Percentiles rank a stretch among this genome's conserved stretches.
Evolutionary conservation across 148 eudicot species (phyloP).

Genomic region (Silene latifolia): DNA sequence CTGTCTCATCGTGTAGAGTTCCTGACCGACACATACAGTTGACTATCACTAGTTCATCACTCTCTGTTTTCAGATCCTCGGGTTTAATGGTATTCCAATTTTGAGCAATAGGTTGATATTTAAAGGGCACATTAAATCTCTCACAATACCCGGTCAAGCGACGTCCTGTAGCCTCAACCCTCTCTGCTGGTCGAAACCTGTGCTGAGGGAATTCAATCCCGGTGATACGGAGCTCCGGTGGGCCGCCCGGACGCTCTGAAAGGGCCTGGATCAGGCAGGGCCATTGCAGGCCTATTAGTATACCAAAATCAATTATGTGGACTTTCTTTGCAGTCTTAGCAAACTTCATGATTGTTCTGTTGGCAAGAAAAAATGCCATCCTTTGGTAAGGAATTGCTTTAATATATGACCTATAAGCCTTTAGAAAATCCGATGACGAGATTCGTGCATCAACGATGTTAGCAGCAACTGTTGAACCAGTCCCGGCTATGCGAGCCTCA

Average conservation of each 20-base stretch:
- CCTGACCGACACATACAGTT: constrained; percentile 38
- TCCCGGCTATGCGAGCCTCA: constrained; percentile 51
- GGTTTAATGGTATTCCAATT: constrained; percentile 35
- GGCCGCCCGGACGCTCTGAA: constrained; percentile 30
- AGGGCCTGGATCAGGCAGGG: constrained; percentile 38
- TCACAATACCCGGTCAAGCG: constrained; percentile 42
- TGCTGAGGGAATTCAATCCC: constrained; percentile 47
- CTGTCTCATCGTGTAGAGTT: constrained; percentile 43
- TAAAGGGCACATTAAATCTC: constrained; percentile 44
- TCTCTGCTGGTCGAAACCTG: constrained; percentile 46
- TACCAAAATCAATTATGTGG: constrained; percentile 46
- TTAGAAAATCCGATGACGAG: constrained; percentile 31
- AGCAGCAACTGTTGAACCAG: constrained; percentile 28
- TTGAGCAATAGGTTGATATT: constrained; percentile 35
- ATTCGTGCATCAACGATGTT: constrained; percentile 21
- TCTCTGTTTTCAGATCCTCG: constrained; percentile 33
- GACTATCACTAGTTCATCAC: constrained; percentile 43
- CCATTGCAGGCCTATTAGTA: constrained; percentile 41
- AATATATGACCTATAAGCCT: constrained; percentile 31
- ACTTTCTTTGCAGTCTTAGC: constrained; percentile 31
- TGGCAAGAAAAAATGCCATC: constrained; percentile 26
- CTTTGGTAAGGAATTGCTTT: constrained; percentile 36
- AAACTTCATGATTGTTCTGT: constrained; percentile 24
- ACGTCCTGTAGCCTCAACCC: constrained; percentile 43
- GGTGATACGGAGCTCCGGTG: constrained; percentile 41